Percentiles rank a stretch among this genome's conserved stretches.
Conservation (phyloP, 2,329 filamentous ascomycete genomes). For the Ceratocystis papillata region DNA sequence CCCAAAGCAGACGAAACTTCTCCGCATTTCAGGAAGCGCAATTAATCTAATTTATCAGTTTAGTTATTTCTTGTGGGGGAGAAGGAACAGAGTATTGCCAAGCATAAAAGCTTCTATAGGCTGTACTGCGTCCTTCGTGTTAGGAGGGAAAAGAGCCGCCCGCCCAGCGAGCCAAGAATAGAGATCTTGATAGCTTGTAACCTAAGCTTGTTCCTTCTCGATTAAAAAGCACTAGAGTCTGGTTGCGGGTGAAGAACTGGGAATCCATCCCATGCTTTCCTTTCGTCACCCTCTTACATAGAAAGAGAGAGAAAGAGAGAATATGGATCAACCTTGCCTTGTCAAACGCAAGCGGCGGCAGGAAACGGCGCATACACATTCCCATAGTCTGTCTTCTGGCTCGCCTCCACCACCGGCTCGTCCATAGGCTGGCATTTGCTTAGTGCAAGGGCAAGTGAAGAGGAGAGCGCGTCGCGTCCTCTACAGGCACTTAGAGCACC, state of each 20-base stretch:
- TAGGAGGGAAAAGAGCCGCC: no score
- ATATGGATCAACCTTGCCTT: background rate
- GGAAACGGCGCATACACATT: conserved; percentile 3
- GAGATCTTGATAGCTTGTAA: no score
- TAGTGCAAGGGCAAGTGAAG: background rate
- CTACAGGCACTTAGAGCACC: no score
- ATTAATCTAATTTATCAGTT: background rate
- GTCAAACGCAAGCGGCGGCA: background rate
- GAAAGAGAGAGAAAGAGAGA: background rate
- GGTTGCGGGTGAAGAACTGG: background rate
- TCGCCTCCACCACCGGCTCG: background rate
- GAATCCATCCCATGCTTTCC: background rate
- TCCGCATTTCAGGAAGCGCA: background rate
- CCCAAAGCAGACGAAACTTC: conserved; percentile 12
- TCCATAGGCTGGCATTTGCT: background rate
- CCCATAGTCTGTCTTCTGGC: background rate
- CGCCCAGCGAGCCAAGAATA: no score
- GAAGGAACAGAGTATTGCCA: background rate
- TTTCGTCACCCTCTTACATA: background rate
- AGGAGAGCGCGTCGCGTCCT: no score
- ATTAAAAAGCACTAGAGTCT: background rate
- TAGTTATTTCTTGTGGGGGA: background rate
- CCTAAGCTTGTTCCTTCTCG: no score
- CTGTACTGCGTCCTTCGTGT: background rate
- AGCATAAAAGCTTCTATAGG: background rate